These are phyloP conservation scores for Rauvolfia tetraphylla DNA, from an alignment of 257 asterid genomes.

Conservation along the genomic window DNA sequence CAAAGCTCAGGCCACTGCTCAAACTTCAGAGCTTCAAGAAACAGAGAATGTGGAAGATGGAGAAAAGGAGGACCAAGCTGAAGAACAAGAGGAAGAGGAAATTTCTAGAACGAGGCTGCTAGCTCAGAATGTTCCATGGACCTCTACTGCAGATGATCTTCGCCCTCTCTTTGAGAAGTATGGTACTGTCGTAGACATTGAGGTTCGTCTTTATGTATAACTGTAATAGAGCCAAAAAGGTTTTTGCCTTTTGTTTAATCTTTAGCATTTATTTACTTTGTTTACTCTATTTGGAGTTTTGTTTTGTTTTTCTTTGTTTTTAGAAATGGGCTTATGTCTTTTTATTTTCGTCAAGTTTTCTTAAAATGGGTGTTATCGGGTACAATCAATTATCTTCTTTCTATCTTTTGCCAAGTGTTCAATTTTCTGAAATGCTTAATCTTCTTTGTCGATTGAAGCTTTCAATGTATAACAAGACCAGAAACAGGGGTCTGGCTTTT, in stretches of 20 bases:
- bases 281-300: not conserved
- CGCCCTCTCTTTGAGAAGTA: slow-evolving; percentile 66
- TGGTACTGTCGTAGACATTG: slow-evolving; percentile 69
- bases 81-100: slow-evolving; percentile 31
- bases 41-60: slow-evolving; percentile 7
- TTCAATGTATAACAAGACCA: slow-evolving; percentile 72
- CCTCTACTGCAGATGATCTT: slow-evolving; percentile 53
- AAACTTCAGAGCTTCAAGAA: slow-evolving; percentile 16
- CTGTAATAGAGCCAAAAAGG: not conserved
- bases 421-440: slow-evolving; percentile 18
- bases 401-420: not conserved
- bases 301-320: not conserved
- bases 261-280: not conserved
- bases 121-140: slow-evolving; percentile 88
- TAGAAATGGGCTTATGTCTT: not conserved
- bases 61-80: slow-evolving; percentile 18
- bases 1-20: slow-evolving; percentile 29
- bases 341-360: not conserved
- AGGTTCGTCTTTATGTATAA: slow-evolving; percentile 37
- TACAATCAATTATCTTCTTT: not conserved
- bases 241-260: not conserved
- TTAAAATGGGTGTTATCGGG: not conserved
- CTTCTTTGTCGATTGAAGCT: slow-evolving; percentile 37
- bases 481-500: slow-evolving; percentile 87
- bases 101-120: slow-evolving; percentile 51